phyloP scores from a whole-genome alignment of 2,329 filamentous ascomycete genomes.

The Diplodia seriata region DNA sequence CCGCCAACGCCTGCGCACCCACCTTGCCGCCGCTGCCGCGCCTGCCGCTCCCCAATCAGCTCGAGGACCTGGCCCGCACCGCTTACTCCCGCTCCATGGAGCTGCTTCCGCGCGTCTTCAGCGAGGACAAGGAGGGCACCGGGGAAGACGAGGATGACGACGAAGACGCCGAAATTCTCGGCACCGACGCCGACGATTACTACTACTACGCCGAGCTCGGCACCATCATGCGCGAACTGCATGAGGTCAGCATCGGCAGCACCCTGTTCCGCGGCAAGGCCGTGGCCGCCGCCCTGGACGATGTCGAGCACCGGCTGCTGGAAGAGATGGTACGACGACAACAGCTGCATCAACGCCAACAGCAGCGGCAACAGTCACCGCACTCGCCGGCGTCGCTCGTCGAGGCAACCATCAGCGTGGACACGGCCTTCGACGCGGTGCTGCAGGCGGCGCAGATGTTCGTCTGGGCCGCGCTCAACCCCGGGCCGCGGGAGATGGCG shows the following conservation, averaged over 20 bases:
- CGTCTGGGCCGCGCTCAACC: constrained; percentile 7
- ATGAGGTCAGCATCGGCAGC: constrained; percentile 2
- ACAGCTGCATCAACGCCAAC: background rate
- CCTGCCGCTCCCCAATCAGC: background rate
- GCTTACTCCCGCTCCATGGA: background rate
- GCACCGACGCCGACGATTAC: background rate
- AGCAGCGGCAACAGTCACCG: background rate
- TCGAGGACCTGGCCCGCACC: background rate
- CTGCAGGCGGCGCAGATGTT: constrained; percentile 6
- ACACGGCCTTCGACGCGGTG: constrained; percentile 1
- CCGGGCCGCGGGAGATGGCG: background rate
- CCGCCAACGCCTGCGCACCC: background rate
- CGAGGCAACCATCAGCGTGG: background rate
- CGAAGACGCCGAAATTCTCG: background rate
- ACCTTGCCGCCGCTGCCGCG: background rate
- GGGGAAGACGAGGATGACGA: background rate
- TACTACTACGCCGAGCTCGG: background rate
- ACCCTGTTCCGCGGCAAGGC: no score
- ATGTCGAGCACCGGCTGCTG: constrained; percentile 1
- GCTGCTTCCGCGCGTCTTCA: background rate
- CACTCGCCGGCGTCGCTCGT: background rate
- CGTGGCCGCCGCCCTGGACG: constrained; percentile 1
- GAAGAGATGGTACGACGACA: background rate
- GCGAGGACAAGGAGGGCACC: background rate
- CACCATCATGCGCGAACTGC: background rate